Conservation (phyloP, 352 stramenopile species). For the Blastocystis hominis region DNA sequence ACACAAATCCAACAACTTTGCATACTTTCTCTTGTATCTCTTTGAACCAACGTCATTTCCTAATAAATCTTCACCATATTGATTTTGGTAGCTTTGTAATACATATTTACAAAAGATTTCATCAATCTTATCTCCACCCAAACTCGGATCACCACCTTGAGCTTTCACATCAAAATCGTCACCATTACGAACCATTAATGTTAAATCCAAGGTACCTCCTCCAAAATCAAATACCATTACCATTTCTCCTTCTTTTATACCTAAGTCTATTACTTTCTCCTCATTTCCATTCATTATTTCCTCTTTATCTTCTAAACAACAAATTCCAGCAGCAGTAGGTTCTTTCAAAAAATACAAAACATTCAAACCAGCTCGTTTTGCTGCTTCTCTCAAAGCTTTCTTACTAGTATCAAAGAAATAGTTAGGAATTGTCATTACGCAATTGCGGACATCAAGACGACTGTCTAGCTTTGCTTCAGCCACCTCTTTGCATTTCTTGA, state of each 20-base stretch:
- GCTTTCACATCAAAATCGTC: not conserved
- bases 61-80: not conserved
- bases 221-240: not conserved
- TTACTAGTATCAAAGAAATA: not conserved
- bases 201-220: not conserved
- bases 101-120: not conserved
- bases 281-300: too few species aligned
- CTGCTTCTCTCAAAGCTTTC: not conserved
- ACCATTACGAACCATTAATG: not conserved
- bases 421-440: not conserved
- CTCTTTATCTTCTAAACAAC: not conserved
- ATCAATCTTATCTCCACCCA: not conserved
- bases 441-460: not conserved
- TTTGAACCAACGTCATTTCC: not conserved
- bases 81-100: too few species aligned
- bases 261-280: not conserved
- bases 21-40: not conserved
- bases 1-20: not conserved
- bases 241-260: not conserved
- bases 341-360: not conserved
- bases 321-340: not conserved
- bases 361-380: not conserved
- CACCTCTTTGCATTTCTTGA: not conserved
- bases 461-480: not conserved
- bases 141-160: not conserved